Evolutionary conservation across 2,329 filamentous ascomycete species (phyloP).

Genomic region (Trichophyton equinum): DNA sequence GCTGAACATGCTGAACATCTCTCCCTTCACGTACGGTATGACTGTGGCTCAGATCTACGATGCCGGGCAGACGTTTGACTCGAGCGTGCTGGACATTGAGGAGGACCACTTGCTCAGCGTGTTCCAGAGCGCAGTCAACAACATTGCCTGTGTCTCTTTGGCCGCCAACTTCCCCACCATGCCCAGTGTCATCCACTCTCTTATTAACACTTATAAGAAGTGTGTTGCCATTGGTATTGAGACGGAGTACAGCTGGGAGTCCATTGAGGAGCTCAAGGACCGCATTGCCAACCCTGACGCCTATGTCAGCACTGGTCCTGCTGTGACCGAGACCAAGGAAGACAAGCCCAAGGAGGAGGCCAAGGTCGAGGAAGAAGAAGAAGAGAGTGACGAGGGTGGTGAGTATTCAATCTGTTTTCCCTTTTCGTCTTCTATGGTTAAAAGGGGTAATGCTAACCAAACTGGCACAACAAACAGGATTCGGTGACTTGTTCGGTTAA

Average conservation of each 20-base stretch:
- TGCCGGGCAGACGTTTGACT: slow-evolving; percentile 81
- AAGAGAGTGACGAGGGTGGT: slow-evolving; percentile 49
- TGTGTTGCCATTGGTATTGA: slow-evolving; percentile 69
- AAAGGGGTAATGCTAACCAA: background rate
- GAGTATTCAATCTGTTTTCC: slow-evolving; percentile 14
- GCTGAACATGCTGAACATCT: slow-evolving; percentile 99
- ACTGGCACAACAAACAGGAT: slow-evolving; percentile 37
- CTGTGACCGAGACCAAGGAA: slow-evolving; percentile 43
- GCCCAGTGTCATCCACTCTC: slow-evolving; percentile 87
- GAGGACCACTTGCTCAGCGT: slow-evolving; percentile 85
- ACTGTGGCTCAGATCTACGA: slow-evolving; percentile 94
- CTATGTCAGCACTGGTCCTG: slow-evolving; percentile 74
- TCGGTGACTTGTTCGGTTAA: slow-evolving; percentile 70
- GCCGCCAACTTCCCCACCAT: slow-evolving; percentile 91
- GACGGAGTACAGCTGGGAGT: slow-evolving; percentile 88
- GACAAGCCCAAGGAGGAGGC: slow-evolving; percentile 47
- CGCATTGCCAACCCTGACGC: slow-evolving; percentile 98
- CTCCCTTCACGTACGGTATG: slow-evolving; percentile 99
- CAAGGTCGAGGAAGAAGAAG: slow-evolving; percentile 53
- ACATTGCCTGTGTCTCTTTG: slow-evolving; percentile 83
- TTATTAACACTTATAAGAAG: slow-evolving; percentile 96
- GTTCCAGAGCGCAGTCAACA: slow-evolving; percentile 67
- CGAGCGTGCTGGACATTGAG: slow-evolving; percentile 79
- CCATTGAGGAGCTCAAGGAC: slow-evolving; percentile 97
- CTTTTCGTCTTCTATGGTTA: background rate